phyloP scores from a whole-genome alignment of 495 filamentous ascomycete species.

The Penicillium malachiteum region DNA sequence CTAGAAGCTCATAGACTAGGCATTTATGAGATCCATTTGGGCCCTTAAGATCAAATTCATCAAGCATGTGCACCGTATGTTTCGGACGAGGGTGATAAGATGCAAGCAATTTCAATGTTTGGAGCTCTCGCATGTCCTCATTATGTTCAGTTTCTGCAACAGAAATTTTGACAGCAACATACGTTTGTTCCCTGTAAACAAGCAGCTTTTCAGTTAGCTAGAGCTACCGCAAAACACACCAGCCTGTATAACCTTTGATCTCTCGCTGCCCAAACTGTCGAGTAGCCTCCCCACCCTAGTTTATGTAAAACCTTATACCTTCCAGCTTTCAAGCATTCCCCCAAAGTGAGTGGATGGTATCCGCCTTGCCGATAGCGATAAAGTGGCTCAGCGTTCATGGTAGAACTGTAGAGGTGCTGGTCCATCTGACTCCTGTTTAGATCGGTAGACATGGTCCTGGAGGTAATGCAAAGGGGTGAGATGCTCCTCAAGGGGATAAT shows the following conservation, averaged over 20 bases:
- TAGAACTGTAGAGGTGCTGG: constrained; percentile 14
- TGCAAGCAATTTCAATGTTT: constrained; percentile 22
- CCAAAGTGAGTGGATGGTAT: constrained; percentile 46
- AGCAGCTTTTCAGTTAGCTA: constrained; percentile 16
- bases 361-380: constrained; percentile 37
- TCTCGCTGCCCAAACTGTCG: constrained; percentile 50
- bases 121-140: constrained; percentile 23
- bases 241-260: constrained; percentile 31
- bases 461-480: constrained; percentile 5
- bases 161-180: constrained; percentile 34
- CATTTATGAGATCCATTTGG: constrained; percentile 49
- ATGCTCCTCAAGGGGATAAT: constrained; percentile 12
- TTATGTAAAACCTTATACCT: constrained; percentile 50
- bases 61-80: constrained; percentile 36
- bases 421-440: constrained; percentile 17
- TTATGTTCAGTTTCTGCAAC: constrained; percentile 21
- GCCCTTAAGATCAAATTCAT: constrained; percentile 38
- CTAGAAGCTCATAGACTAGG: constrained; percentile 46
- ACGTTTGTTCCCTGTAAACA: constrained; percentile 18
- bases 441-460: constrained; percentile 18
- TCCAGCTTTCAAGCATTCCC: constrained; percentile 33
- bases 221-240: constrained; percentile 7
- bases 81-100: constrained; percentile 14
- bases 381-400: constrained; percentile 26
- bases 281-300: constrained; percentile 47